Conservation (phyloP, 2,329 filamentous ascomycete species). For the Apiospora sp. region DNA sequence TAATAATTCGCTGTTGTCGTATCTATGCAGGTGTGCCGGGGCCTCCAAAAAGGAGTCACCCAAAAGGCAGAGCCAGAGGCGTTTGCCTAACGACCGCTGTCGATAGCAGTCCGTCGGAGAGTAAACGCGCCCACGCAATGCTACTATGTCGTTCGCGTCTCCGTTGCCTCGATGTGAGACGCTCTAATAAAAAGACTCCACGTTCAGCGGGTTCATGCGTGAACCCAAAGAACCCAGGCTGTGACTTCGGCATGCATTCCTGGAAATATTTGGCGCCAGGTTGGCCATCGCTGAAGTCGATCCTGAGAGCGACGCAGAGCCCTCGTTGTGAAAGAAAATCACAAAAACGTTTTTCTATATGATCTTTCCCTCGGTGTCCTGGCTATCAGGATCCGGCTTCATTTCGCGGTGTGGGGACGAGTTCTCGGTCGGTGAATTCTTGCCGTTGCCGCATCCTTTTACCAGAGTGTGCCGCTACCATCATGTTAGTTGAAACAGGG, state of each 20-base stretch:
- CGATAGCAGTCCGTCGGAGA: background rate
- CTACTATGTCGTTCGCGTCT: background rate
- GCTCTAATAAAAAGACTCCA: background rate
- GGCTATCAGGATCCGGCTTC: slow-evolving; percentile 33
- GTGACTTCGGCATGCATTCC: background rate
- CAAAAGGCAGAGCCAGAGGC: background rate
- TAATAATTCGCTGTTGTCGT: slow-evolving; percentile 4
- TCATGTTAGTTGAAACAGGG: slow-evolving; percentile 32
- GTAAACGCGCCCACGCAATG: background rate
- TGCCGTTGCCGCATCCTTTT: slow-evolving; percentile 65
- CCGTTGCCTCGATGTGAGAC: background rate
- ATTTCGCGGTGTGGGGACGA: slow-evolving; percentile 36
- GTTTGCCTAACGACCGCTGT: background rate
- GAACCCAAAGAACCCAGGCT: background rate
- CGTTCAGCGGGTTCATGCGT: background rate
- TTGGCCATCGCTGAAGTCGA: background rate
- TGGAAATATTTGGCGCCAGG: background rate
- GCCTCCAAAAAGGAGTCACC: background rate
- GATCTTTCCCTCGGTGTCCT: slow-evolving; percentile 19
- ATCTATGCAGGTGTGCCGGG: background rate
- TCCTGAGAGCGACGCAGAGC: background rate
- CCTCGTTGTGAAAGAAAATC: background rate
- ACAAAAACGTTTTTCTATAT: background rate
- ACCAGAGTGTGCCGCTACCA: slow-evolving; percentile 68
- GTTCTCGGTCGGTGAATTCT: slow-evolving; percentile 35